Base-by-base conservation (phyloP, 345 rosid species). In the Pelargonium nanum region DNA sequence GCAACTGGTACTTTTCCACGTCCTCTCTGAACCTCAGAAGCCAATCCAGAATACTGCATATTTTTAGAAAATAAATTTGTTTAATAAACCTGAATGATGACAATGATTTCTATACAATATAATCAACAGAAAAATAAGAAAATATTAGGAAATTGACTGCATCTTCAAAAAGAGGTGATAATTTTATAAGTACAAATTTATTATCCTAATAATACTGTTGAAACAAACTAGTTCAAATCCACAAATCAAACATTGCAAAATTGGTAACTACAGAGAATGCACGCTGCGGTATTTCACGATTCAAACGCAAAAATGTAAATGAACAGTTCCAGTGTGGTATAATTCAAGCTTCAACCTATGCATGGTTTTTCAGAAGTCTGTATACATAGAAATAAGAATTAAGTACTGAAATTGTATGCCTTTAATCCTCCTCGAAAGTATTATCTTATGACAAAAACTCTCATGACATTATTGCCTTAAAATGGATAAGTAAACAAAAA, bases 1-100 rank as follows among this genome's bases (percentile, higher is more conserved):
- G 95, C 97, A 53, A 89, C 97, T 59, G 97, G 95, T 24, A 92
- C 85, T 75, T 89, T 92, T 44, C 98, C 96, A 32, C 89, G 85
- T 60, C 98, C 96, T 54, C 81, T 77, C 28, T 50, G 71, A 57
- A 89, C 88, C 72, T 83, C 93, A 26, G 67, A 48, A 53, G 95
- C 89, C 74, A 91, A 64, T 57, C 60, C 79, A 16, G 98, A 82
- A 76, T 89, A 89, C 98, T 90, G 70, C 68, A 72, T 25, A 69
- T 59, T 24, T 28, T 51, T n/a, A n/a, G n/a, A 1, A 53, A 64
- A 64, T 59, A 15, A 32, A 25, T 32, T 4, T 25, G 22, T 20
- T 24, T 52, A 17, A 40, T 6, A 40, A 40, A 40, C 48, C 10
- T 0, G 48, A 40, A 40, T 40, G 10, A 0, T 12, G 48, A 40